phyloP scores from a whole-genome alignment of 2,329 filamentous ascomycete species.

The Epichloe baconii region DNA sequence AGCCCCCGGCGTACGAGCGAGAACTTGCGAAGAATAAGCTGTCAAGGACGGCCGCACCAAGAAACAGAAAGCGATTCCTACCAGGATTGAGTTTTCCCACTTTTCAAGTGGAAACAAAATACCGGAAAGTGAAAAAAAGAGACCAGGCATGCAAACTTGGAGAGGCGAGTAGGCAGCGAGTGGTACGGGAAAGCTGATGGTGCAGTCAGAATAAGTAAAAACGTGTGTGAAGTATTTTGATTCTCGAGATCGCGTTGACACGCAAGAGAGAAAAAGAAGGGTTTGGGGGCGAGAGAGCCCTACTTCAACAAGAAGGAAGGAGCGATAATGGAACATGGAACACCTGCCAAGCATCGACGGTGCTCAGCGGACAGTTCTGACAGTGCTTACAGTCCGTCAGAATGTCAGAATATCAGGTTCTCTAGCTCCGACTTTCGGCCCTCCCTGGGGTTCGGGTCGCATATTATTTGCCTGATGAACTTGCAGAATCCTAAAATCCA shows the following conservation, averaged over 20 bases:
- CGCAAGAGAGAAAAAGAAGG: neutral
- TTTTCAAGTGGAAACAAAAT: neutral
- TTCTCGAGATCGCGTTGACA: neutral
- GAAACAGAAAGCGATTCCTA: neutral
- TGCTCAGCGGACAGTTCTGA: neutral
- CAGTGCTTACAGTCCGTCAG: constrained; percentile 1
- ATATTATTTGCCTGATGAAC: neutral
- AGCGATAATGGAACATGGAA: neutral
- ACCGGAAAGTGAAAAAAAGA: neutral
- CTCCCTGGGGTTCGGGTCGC: too few species aligned
- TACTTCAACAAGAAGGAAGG: neutral
- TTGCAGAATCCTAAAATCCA: neutral
- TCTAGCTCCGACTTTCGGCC: neutral
- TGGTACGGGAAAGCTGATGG: neutral
- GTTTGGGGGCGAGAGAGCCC: neutral
- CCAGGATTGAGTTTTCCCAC: neutral
- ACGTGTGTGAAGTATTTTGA: neutral
- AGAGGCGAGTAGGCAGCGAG: neutral
- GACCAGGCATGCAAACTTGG: neutral
- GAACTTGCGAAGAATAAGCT: neutral
- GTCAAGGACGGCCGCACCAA: neutral
- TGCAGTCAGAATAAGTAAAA: neutral
- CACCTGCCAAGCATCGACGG: constrained; percentile 1
- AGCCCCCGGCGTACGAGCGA: neutral
- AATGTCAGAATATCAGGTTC: neutral